Evolutionary conservation across 345 rosid genomes (phyloP).

Genomic region (Lagerstroemia speciosa): DNA sequence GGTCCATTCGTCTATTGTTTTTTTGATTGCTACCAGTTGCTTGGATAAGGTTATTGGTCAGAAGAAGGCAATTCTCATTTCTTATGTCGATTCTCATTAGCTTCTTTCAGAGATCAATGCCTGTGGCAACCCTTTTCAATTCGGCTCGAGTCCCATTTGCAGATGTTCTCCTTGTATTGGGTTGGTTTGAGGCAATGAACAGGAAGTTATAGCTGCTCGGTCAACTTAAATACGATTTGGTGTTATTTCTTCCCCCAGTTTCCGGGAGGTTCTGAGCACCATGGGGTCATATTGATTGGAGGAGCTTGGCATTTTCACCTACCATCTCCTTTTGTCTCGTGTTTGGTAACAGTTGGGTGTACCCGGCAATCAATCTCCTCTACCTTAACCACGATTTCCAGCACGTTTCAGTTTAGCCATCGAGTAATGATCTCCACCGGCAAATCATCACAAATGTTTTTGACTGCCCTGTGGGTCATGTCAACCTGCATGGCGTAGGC

Average conservation of each 20-base stretch:
- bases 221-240: too few relatives aligned
- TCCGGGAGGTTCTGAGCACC: too few relatives aligned
- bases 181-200: too few relatives aligned
- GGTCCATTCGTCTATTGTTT: background rate
- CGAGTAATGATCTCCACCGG: slow-evolving; percentile 32
- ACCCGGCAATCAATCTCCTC: slow-evolving; percentile 15
- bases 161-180: too few relatives aligned
- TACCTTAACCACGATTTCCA: slow-evolving; percentile 18
- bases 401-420: slow-evolving; percentile 22
- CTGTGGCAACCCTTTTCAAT: too few relatives aligned
- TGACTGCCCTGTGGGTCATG: slow-evolving; percentile 16
- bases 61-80: too few relatives aligned
- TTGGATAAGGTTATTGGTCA: background rate
- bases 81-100: too few relatives aligned
- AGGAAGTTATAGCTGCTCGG: too few relatives aligned
- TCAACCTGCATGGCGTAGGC: slow-evolving; percentile 29
- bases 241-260: too few relatives aligned
- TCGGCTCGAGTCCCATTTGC: too few relatives aligned
- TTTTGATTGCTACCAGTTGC: background rate
- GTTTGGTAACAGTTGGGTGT: slow-evolving; percentile 3
- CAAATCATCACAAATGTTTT: slow-evolving; percentile 28
- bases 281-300: too few relatives aligned
- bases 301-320: slow-evolving; percentile 12
- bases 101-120: too few relatives aligned
- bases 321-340: slow-evolving; percentile 14